Evolutionary conservation across 345 rosid genomes (phyloP), one percentile per base, ranked within the genome.

Genomic region (Aquilaria sinensis): DNA sequence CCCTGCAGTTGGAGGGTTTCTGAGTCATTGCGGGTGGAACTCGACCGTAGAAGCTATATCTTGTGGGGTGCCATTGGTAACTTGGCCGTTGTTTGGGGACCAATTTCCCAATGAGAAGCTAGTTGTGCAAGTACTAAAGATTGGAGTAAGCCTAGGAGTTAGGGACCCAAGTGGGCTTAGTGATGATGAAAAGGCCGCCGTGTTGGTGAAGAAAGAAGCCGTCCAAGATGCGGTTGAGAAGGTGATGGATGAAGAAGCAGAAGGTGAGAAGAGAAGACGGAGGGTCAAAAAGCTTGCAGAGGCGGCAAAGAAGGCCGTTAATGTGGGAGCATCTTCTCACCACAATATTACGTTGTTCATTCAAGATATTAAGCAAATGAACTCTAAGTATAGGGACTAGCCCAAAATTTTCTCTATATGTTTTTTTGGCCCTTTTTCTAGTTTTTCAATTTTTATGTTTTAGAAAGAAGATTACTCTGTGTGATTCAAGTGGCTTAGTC

Each of bases 21-120:
- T 85, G 57, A 85, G 81, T 29, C 86, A 82, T 12, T 82, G 91
- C 12, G 90, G 90, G 6, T 85, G 90, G 90, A 85, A 82, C 51
- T 84, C 89, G 8, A 75, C 77, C 0, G 16, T 81, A 6, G 90
- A 85, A 63, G 85, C 82, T 1, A 62, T 80, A 1, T 66, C 67
- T 4, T 75, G 75, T 0, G 91, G 87, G n/a, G 61, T 72, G 46
- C 78, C 80, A 16, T 1, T 78, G 29, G n/a, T 65, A 1, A 67
- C 91, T 3, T 83, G 78, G 73, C 86, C 84, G 0, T 16, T 77
- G 0, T 67, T 69, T 5, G 78, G 34, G 0, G 80, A 81, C 37
- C 86, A 77, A 23, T 79, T 72, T 53, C 54, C 10, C 57, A 77
- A 75, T 53, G 66, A 77, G 10, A 68, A 76, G 51, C 12, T 83